Percentiles rank a stretch among this genome's conserved stretches.
Conservation (phyloP, 306 rosid genomes). For the Glycine soja region DNA sequence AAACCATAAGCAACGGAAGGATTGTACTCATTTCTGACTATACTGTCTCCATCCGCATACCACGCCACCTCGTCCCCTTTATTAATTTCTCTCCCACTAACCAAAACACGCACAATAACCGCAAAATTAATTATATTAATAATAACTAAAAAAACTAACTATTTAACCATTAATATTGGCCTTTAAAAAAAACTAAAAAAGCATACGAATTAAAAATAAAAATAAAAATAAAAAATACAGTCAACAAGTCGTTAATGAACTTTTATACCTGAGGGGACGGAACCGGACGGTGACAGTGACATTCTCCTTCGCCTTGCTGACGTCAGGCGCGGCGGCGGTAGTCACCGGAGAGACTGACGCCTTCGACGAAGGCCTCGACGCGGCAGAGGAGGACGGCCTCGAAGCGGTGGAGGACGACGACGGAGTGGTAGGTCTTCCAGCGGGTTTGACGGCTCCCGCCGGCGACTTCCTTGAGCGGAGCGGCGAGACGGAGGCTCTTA, state of each 20-base stretch:
- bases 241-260: too few relatives aligned
- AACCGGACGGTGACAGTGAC: constrained; percentile 88
- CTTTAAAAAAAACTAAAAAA: not conserved
- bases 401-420: constrained; percentile 61
- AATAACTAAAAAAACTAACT: too few relatives aligned
- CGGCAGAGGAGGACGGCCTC: constrained; percentile 52
- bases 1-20: constrained; percentile 74
- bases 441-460: constrained; percentile 43
- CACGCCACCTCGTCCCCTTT: constrained; percentile 92
- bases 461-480: constrained; percentile 71
- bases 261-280: constrained; percentile 74
- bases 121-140: not conserved
- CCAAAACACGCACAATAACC: not conserved
- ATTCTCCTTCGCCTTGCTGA: constrained; percentile 79
- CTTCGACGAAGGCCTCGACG: constrained; percentile 58
- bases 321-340: constrained; percentile 39
- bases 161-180: too few relatives aligned
- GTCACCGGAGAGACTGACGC: constrained; percentile 56
- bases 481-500: constrained; percentile 66
- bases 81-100: constrained; percentile 72
- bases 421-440: constrained; percentile 67
- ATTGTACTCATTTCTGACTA: constrained; percentile 76
- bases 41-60: constrained; percentile 83
- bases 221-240: not conserved
- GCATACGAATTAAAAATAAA: not conserved